Evolutionary conservation across 2,329 filamentous ascomycete species (phyloP), one percentile per base, ranked within the genome.

Genomic region (Fusarium metavorans): DNA sequence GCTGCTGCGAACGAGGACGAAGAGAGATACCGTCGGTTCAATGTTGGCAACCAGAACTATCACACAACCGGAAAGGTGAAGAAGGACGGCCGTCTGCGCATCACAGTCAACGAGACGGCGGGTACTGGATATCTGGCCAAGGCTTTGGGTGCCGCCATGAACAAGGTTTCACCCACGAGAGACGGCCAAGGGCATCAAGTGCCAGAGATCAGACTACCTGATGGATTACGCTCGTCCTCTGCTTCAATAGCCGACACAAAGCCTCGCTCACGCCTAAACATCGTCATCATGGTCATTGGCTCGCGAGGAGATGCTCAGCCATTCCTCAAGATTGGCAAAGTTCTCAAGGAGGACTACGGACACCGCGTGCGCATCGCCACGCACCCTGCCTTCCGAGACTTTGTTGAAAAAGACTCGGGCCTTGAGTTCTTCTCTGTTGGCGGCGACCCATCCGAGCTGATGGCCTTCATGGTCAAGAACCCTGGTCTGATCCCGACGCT

Each of bases 391-490:
- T 96, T 96, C 81, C 91, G 91, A 57, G 89, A 94, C 0, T 95
- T 95, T 76, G 90, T 96, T 1, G 88, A 94, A 77, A 88, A 92
- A 58, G 92, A 95, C 71, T 91, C 87, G 0, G 92, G 91, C 0
- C 86, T 96, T 0, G 94, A 96, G 76, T 96, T 96, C 83, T 96
- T 95, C 82, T 92, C 90, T 2, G 90, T 95, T 2, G 94, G 94
- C 2, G 94, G 94, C 2, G 92, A 96, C 76, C 94, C 94, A 2
- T 90, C 92, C 0, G 93, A 95, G 81, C 85, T 97, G 2, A 96
- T 96, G 94, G 92, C 93, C 0, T 96, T 95, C 81, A 96, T 97
- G 94, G 93, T 95, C 37, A 95, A 95, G 83, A 95, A 96, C 77
- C 93, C 90, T 0, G 93, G 93, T 5, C 87, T 96, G 81, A 93